Base-by-base conservation (phyloP, 768 basidiomycete species). In the Candolleomyces eurysporus region DNA sequence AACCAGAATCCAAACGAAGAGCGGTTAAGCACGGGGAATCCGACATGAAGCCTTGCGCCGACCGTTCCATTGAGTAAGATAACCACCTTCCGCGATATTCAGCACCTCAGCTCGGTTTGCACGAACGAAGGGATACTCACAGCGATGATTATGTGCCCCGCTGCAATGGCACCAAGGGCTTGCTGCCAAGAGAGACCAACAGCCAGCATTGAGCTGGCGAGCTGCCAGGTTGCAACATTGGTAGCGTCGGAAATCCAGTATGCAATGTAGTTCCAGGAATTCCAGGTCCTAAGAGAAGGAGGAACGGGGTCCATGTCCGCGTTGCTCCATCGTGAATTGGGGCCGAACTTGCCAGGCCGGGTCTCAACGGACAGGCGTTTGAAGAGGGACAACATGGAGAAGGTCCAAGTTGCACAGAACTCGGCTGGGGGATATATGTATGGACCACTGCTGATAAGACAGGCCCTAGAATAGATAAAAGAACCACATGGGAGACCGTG, bases 1-100 rank as follows among this genome's bases (percentile, higher is more conserved):
- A 94, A 83, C 86, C 90, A 94, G 76, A 93, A 94, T 2, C 94
- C 93, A 66, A 94, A 91, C 0, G 90, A 92, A 2, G 92, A 92
- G 16, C 93, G 81, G 65, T 89, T 91, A n/a, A 93, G 78, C 54
- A 94, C 76, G 0, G 83, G 81, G 69, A 93, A 93, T 0, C 89
- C 84, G 26, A 94, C 76, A 65, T 91, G 91, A 49, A 92, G 80
- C 19, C 89, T 83, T 26, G 92, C 89, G 26, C 92, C 91, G 30
- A 85, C 81, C 5, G 88, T 86, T 53, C 92, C 92, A 67, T 92
- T 94, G 52, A 90, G 75, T 1, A 92, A 84, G 78, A 94, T 85
- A 19, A 87, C 84, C 21, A 67, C 61, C 73, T 75, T 40, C 21
- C 14, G 17, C 40, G 57, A 5, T 45, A 45, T 51, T 30, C 26